Evolutionary conservation across 129 eudicot genomes (phyloP), one percentile per base, ranked within the genome.

Genomic region (Centrapalus pauciflorus): DNA sequence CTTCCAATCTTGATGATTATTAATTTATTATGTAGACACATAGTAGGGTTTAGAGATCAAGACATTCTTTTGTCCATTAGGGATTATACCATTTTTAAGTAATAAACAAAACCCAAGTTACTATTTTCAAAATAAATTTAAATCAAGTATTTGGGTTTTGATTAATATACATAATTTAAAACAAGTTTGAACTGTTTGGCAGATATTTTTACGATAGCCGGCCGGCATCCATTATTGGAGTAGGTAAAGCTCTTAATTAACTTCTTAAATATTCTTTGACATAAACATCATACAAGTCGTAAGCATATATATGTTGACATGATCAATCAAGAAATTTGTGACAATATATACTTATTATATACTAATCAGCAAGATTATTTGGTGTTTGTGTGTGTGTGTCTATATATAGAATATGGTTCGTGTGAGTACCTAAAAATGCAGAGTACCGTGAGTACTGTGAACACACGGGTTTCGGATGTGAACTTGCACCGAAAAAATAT

Each of bases 211-310:
- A 50, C 45, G 62, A n/a, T 8, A 37, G 73, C 67, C 79, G 79
- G 73, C 67, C 79, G 79, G 73, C 79, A 12, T 51, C 77, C 32
- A 55, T 65, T 66, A 56, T 74, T 30, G 40, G 28, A 73, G 52
- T 74, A 16, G 20, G 43, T 28, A 26, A 35, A 17, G 13, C 62
- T 16, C 38, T 63, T n/a, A 71, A 34, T 57, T 38, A 57, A 35
- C 51, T 30, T 29, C 25, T 40, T 38, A 73, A 73, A 64, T 28
- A 54, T 54, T 43, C 34, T 43, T 45, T 55, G 14, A 48, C 61
- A 46, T 12, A 34, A 50, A 51, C 70, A 61, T 50, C 70, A 48
- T 66, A 23, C 41, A 66, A 24, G 40, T 55, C 56, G 61, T 55
- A 55, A 74, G 67, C 41, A 25, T 65, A 43, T 33, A 33, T 4